Conservation (phyloP, 83 land plant species). For the Thuja plicata region DNA sequence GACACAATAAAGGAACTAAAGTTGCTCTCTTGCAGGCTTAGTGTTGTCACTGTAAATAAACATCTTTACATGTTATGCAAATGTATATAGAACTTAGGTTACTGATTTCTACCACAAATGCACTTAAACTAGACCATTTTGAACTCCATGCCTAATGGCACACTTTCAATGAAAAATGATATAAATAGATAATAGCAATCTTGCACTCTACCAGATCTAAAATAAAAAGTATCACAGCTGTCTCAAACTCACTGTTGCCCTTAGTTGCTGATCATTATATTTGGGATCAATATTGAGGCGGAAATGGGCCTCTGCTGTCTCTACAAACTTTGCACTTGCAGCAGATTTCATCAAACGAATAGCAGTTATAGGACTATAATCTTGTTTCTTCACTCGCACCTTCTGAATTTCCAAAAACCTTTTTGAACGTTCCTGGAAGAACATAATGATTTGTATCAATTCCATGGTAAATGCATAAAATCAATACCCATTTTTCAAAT, state of each 20-base stretch:
- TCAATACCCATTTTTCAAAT: neutral
- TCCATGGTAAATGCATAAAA: neutral
- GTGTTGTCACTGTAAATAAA: neutral
- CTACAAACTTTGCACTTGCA: slow-evolving; percentile 76
- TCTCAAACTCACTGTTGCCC: slow-evolving; percentile 77
- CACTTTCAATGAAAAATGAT: neutral
- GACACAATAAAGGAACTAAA: neutral
- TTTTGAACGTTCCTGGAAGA: slow-evolving; percentile 82
- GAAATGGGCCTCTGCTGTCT: slow-evolving; percentile 93
- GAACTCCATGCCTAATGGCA: neutral
- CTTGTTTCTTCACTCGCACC: slow-evolving; percentile 78
- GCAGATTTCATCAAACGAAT: slow-evolving; percentile 74
- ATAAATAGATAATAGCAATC: neutral
- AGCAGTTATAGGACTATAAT: slow-evolving; percentile 76
- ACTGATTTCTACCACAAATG: neutral
- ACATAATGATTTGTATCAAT: neutral
- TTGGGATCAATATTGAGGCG: slow-evolving; percentile 96
- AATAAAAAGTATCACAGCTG: slow-evolving; percentile 1
- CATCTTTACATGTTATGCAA: neutral
- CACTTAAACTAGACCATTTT: neutral
- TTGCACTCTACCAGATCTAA: neutral
- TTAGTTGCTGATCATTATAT: slow-evolving; percentile 92
- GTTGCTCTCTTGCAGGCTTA: neutral
- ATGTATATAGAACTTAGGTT: neutral
- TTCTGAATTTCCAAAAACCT: slow-evolving; percentile 92